These are phyloP conservation scores for Starmerella geochares DNA, from an alignment of 805 yeast species.

Conservation along the genomic window DNA sequence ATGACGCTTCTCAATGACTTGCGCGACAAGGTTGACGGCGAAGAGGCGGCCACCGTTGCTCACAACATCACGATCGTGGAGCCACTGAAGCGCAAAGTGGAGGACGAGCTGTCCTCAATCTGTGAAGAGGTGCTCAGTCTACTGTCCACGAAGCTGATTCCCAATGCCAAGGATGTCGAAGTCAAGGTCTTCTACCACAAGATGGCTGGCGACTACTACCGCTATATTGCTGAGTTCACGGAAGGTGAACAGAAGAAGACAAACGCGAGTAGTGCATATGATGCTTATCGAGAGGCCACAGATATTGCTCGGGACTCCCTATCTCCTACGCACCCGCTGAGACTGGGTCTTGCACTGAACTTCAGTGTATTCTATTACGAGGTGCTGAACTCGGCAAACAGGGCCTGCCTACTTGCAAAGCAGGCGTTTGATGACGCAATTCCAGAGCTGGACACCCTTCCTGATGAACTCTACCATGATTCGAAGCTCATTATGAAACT, in stretches of 20 bases:
- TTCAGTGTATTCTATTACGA: conserved; percentile 97
- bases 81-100: conserved; percentile 90
- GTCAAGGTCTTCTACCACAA: conserved; percentile 96
- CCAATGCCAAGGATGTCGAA: conserved; percentile 92
- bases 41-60: conserved; percentile 6
- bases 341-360: conserved; percentile 94
- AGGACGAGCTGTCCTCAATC: conserved; percentile 80
- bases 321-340: conserved; percentile 97
- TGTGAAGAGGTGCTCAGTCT: conserved; percentile 89
- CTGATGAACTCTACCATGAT: conserved; percentile 97
- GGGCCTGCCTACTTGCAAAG: conserved; percentile 97
- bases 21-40: conserved; percentile 79
- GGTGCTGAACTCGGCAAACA: conserved; percentile 94
- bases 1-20: conserved; percentile 78
- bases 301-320: conserved; percentile 94
- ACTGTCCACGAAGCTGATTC: conserved; percentile 78
- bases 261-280: conserved; percentile 85
- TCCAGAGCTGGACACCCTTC: conserved; percentile 93
- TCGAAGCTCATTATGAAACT: conserved; percentile 98
- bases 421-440: conserved; percentile 99
- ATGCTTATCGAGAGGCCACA: conserved; percentile 89
- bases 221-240: conserved; percentile 96
- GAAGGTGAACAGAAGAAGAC: conserved; percentile 81
- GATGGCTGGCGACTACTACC: conserved; percentile 99
- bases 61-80: conserved; percentile 79